A percentile compares a stretch with the other conserved stretches of the same genome.
Evolutionary conservation across 1,284 basidiomycete genomes (phyloP).

Genomic region (Pseudozyma thailandica): DNA sequence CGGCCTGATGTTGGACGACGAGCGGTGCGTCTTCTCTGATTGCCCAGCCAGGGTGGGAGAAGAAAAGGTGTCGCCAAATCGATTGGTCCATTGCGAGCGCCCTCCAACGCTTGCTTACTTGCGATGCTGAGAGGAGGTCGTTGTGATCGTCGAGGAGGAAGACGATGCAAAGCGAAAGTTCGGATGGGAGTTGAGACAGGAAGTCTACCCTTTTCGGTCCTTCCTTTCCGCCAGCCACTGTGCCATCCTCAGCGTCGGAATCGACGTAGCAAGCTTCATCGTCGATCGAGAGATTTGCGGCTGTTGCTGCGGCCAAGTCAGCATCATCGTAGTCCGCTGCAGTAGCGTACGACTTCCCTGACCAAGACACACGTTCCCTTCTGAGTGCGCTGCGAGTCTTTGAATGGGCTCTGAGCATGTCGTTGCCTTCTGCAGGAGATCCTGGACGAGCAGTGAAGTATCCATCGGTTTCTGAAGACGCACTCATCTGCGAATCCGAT

Average conservation of each 20-base stretch:
- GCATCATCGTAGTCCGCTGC: conserved; percentile 11
- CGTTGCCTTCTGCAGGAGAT: conserved; percentile 14
- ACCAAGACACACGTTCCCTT: conserved; percentile 25
- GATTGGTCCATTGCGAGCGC: conserved; percentile 27
- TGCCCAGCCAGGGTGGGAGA: conserved; percentile 43
- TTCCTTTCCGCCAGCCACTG: background rate
- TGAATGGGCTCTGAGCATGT: conserved; percentile 14
- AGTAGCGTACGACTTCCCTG: conserved; percentile 12
- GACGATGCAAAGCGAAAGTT: conserved; percentile 50
- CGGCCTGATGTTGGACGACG: conserved; percentile 37
- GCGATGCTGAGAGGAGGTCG: conserved; percentile 32
- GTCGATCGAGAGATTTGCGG: conserved; percentile 6
- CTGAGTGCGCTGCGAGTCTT: conserved; percentile 16
- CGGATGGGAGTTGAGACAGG: conserved; percentile 39
- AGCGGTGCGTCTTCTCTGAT: conserved; percentile 48
- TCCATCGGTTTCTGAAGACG: conserved; percentile 27
- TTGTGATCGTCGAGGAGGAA: conserved; percentile 18
- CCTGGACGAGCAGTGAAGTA: conserved; percentile 39
- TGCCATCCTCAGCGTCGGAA: background rate
- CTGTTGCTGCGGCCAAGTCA: conserved; percentile 11
- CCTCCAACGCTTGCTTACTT: conserved; percentile 44
- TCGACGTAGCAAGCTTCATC: conserved; percentile 30
- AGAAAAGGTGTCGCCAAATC: conserved; percentile 52
- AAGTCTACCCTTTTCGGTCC: conserved; percentile 37
- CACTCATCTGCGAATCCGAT: conserved; percentile 27